Base-by-base conservation (phyloP, 805 yeast genomes). In the Pichia ethanolica region DNA sequence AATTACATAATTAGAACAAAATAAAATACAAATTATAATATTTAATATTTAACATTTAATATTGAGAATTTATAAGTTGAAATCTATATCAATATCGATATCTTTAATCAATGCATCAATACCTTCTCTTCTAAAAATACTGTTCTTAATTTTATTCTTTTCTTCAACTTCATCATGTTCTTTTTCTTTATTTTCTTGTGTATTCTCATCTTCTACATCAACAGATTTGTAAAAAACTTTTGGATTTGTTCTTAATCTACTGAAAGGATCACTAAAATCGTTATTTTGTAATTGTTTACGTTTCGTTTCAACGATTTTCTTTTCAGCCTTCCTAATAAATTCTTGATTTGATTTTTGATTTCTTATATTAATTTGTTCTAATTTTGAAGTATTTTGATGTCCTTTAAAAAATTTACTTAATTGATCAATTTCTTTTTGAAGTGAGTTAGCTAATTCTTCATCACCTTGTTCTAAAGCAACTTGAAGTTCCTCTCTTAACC, bases 241-340 rank as follows among this genome's bases (percentile, higher is more conserved):
- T 1, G 97, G 87, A 53, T 82, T 85, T 1, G 98, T 91, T 64
- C 87, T 84, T 62, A 93, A 77, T 65, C 98, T 81, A 56, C 86
- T 80, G 67, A 93, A 93, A 26, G 99, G 98, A 69, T 93, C 87
- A 44, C 56, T 64, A 43, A 61, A 57, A 41, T 57, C 61, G 25
- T 58, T 74, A 79, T 47, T 78, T 72, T 50, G 68, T 68, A 40
- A 58, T 71, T 49, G 73, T 55, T 56, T 63, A 57, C 68, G 79
- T 56, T 82, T 76, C 62, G 69, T 71, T 47, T 78, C 83, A 25
- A 77, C 74, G 44, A 85, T 80, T 57, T 73, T 72, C 45, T 81
- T 67, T 64, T 90, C 97, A 0, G 96, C 97, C 59, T 77, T 75
- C 61, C 95, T 82, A 57, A 89, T 80, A 44, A 78, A 79, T 46